Evolutionary conservation across 179 eudicot species (phyloP), one percentile per base, ranked within the genome.

Genomic region (Beta corolliflora): DNA sequence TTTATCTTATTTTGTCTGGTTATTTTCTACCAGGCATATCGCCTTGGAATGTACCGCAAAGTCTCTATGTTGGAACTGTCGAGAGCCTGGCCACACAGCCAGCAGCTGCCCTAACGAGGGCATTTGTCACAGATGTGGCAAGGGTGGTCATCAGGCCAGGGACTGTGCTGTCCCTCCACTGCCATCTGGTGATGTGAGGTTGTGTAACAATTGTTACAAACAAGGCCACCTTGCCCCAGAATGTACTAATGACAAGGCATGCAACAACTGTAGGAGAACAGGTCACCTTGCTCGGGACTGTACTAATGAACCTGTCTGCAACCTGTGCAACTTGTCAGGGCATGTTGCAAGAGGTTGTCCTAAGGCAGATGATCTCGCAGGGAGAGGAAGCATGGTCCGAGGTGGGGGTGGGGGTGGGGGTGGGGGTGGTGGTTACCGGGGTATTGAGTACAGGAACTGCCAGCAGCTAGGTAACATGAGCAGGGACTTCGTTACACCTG

Each of bases 71-170:
- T 93, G 94, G 96, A 93, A 93, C 85, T 93, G 98, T 77, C 83
- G 94, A 81, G 96, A 92, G 79, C 96, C 98, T 21, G 94, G 97
- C 16, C 97, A 92, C 86, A 91, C 90, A 88, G 96, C 96, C 12
- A 88, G 89, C 69, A 87, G 83, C 79, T 93, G 97, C 80, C 89
- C 93, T 23, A 93, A 93, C 16, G 94, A 91, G 70, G 96, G 94
- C 73, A 91, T 93, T 76, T 93, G 97, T 81, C 94, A 92, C 91
- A 88, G 90, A 54, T 93, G 97, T 84, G 95, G 97, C 18, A 91
- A 92, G 81, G 87, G 91, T 10, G 97, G 96, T 11, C 97, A 92
- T 85, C 92, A 88, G 41, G 97, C 94, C 69, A 80, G 91, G 71
- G 94, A 92, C 79, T 93, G 98, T 86, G 21, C 88, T 2, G 80